Evolutionary conservation across 306 rosid species (phyloP), one percentile per base, ranked within the genome.

Genomic region (Trifolium fragiferum): DNA sequence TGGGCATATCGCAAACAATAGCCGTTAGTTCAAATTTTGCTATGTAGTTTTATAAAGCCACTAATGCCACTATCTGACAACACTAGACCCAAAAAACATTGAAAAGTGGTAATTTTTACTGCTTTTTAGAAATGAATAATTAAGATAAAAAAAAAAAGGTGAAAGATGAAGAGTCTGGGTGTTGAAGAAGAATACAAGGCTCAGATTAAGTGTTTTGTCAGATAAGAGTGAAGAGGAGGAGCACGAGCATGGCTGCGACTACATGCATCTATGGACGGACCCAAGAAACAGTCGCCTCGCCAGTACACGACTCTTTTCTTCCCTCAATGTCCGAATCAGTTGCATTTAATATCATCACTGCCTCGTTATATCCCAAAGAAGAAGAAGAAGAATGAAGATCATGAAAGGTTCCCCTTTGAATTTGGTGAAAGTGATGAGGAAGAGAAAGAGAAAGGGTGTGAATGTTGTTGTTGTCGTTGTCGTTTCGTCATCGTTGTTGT

Each of bases 141-240:
- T 23, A 57, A 57, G 35, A 16, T 21, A 21, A 9, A 13, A 57
- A 57, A 57, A 57, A 16, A 23, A 25, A 21, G 63, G 63, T 5
- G n/a, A 57, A 23, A 10, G 35, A 57, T 23, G 61, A 23, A 23
- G 35, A 55, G n/a, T 19, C 30, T 3, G 66, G 66, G 20, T 30
- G 20, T 32, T 60, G 51, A 40, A 19, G 32, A 38, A 7, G 70
- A 21, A 14, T 4, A 15, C 66, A 30, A 65, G 70, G 53, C 70
- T 65, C 70, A 65, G 70, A 65, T 65, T 9, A 65, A 11, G 53
- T 65, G 16, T 65, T 65, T 40, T 40, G 53, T 43, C 50, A 65
- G 10, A 40, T 30, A 65, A 40, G 50, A 40, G 16, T 19, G 70
- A 65, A 18, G 66, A 61, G 70, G 51, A 40, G 51, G 66, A 30